Evolutionary conservation across 306 rosid species (phyloP).

Genomic region (Biancaea sappan): DNA sequence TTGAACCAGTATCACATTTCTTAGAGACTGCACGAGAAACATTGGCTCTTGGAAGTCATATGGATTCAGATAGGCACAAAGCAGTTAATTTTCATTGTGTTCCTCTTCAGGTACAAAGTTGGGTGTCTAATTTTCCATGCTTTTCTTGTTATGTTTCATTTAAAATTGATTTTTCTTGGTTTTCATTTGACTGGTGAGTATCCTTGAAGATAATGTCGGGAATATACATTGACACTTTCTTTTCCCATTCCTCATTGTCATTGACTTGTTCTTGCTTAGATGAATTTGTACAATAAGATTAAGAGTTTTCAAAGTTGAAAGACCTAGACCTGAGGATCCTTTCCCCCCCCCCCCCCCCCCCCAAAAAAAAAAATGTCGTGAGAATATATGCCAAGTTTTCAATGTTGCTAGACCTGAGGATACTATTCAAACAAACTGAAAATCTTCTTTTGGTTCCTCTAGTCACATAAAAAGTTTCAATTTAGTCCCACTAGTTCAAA

Average conservation of each 20-base stretch:
- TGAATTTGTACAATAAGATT: neutral
- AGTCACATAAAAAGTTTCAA: too few species aligned
- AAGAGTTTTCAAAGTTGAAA: neutral
- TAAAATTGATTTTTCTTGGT: neutral
- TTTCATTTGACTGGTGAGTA: neutral
- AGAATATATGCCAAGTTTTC: neutral
- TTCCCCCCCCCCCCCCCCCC: neutral
- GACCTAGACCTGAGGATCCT: neutral
- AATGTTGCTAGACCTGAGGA: too few species aligned
- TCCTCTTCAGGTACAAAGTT: constrained; percentile 82
- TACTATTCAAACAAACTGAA: neutral
- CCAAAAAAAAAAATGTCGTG: neutral
- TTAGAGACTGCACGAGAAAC: constrained; percentile 83
- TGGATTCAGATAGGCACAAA: constrained; percentile 59
- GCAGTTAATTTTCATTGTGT: constrained; percentile 76
- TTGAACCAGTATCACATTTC: constrained; percentile 96
- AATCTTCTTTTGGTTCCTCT: too few species aligned
- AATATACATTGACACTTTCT: neutral
- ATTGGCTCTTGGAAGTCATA: constrained; percentile 54
- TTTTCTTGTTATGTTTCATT: neutral
- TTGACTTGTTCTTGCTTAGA: neutral
- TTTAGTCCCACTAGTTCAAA: too few species aligned
- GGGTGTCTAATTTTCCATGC: constrained; percentile 17
- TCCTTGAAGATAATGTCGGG: neutral
- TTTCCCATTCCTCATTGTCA: neutral